Base-by-base conservation (phyloP, 2,329 filamentous ascomycete species). In the Phoma sp. region DNA sequence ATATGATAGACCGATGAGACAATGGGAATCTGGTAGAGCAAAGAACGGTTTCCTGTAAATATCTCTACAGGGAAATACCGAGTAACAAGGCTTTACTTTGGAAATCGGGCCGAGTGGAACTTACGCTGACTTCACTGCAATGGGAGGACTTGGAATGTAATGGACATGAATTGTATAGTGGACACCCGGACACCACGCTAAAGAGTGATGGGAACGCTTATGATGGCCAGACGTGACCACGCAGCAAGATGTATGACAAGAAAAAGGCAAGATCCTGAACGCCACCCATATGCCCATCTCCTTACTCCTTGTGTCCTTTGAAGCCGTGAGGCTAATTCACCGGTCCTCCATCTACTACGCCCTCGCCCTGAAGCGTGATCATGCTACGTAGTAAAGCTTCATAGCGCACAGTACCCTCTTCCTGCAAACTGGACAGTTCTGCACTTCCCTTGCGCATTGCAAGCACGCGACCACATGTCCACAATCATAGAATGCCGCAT, bases 381-480 rank as follows among this genome's bases (percentile, higher is more conserved):
- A 74, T n/a, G 68, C 68, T 40, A 74, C 73, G 48, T 75, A 77
- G 53, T 67, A 87, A 53, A 88, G 79, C 76, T 83, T 86, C 60
- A 87, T 79, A 26, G 85, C 81, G 45, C 75, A 81, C 57, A 82
- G 68, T 17, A 87, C 81, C 47, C 77, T 77, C 74, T 81, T 82
- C 50, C 85, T 77, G 68, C 85, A 88, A 20, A 87, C 83, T 1
- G 85, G 85, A 60, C 85, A 88, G 42, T 75, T 76, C 49, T 85
- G 83, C 25, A 87, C 80, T 65, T 83, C 79, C 43, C 77, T 77
- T 11, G 85, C 85, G 64, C 85, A 88, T n/a, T 74, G 74, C 52
- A 84, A 73, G 59, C 85, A 88, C 3, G 84, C 82, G 38, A 85
- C 81, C 15, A 87, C 83, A 64, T 88, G 85, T 0, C 85, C 85